Base-by-base conservation (phyloP, 495 filamentous ascomycete genomes). In the Xylaria cubensis region DNA sequence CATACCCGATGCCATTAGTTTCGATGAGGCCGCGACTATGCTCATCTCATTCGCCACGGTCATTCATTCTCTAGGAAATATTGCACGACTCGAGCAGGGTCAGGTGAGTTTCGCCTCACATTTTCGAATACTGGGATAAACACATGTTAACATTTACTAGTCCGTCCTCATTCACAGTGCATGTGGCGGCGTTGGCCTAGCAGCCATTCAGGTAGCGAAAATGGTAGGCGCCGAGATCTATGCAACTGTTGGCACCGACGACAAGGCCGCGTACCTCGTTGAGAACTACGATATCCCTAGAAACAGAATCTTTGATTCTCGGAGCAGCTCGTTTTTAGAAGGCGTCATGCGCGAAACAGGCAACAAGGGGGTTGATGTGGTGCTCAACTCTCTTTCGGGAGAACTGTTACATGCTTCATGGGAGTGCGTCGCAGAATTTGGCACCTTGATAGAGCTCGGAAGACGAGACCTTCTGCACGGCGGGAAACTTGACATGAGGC, bases 111-210 rank as follows among this genome's bases (percentile, higher is more conserved):
- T 39, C 6, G 6, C 36, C 36, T 39, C 36, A 8, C 7, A 1
- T 39, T 39, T 8, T 8, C 6, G 36, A 39, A 0, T 39, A 6
- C 8, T 39, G 36, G 5, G 7, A 39, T 39, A 39, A 39, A 39
- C 36, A 39, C 8, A 8, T 39, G 36, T 39, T 39, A 39, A 39
- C 36, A 8, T 39, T 39, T 39, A 26, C 26, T 55, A 76, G 72
- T 81, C 76, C 0, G 82, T 91, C 0, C 80, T 92, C 10, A 88
- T 92, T 39, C 88, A 91, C 67, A 80, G 81, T 3, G 90, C 84
- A 0, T 81, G 87, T 0, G 87, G 88, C 19, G 86, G 84, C n/a
- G 82, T 90, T 0, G 90, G 90, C 6, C 84, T 89, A 63, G 88
- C 88, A 10, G 85, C 89, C 0, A 85, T 92, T 34, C 81, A 85